Base-by-base conservation (phyloP, 106 monocot species). In the Dendrobium catenatum region DNA sequence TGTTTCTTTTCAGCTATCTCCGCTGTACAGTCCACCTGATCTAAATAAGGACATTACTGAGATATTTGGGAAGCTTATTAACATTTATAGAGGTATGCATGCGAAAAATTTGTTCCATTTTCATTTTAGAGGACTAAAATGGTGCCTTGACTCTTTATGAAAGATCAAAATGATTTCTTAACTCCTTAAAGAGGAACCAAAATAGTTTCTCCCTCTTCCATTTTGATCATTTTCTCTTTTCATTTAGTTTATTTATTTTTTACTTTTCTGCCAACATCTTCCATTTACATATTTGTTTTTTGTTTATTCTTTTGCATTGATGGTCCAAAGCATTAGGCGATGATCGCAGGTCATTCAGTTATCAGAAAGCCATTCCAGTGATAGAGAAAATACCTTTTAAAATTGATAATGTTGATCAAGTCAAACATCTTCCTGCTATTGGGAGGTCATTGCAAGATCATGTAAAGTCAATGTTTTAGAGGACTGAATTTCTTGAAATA, bases 261-360 rank as follows among this genome's bases (percentile, higher is more conserved):
- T 8, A 56, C 70, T 51, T 9, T 42, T 68, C 42, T 78, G 61
- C 6, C 61, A 27, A 47, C 42, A 6, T 76, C 13, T 61, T 83
- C 31, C 33, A 24, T 31, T 33, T 56, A 20, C 7, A 48, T 42
- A 5, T 51, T 68, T 76, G 4, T 79, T 83, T 37, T 68, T 85
- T 48, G 26, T 40, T 56, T 27, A 44, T 27, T 79, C 59, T 33
- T 10, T 54, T 74, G n/a, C 68, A 78, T 31, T 22, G 16, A 8
- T 79, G 17, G 4, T 40, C 31, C 75, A 72, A 86, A 96, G 96
- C 96, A 41, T 80, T 98, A 85, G 98, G 98, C 77, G 98, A 98
- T 82, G 95, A 98, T 29, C 83, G 98, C 17, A 88, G 98, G 82
- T 95, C 94, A 48, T 98, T 98, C 82, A 98, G 98, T 86, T 98